Conservation (phyloP, 2,329 filamentous ascomycete genomes). For the Pseudogymnoascus sp. region DNA sequence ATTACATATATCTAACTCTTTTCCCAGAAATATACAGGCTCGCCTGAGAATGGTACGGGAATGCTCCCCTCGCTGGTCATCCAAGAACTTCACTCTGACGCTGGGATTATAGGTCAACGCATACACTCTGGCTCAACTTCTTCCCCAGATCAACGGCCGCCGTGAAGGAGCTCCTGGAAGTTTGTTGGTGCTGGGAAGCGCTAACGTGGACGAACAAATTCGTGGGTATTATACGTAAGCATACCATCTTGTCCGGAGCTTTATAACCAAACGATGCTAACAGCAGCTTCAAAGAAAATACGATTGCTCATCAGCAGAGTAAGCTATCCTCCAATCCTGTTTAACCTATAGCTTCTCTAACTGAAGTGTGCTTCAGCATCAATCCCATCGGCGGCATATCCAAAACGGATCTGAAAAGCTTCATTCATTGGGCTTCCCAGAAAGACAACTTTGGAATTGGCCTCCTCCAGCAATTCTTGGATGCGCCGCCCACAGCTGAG, state of each 20-base stretch:
- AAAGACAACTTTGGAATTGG: conserved; percentile 50
- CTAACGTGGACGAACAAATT: conserved; percentile 56
- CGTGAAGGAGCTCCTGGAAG: conserved; percentile 35
- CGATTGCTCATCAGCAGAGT: conserved; percentile 41
- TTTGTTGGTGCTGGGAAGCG: conserved; percentile 60
- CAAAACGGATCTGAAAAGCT: conserved; percentile 52
- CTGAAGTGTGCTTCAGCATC: conserved; percentile 25
- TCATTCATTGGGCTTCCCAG: conserved; percentile 58
- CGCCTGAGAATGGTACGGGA: conserved; percentile 54
- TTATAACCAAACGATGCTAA: not conserved
- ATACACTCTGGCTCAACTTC: conserved; percentile 57
- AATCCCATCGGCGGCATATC: conserved; percentile 56
- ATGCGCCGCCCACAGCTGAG: conserved; percentile 56
- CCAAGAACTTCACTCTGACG: not conserved
- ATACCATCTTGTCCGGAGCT: not conserved
- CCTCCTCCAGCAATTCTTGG: conserved; percentile 59
- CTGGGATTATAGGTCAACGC: conserved; percentile 31
- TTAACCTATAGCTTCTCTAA: not conserved
- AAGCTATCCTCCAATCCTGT: not conserved
- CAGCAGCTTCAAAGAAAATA: conserved; percentile 56
- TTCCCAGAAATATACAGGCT: conserved; percentile 47
- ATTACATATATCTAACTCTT: not conserved
- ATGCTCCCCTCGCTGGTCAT: not conserved
- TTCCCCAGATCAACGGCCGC: conserved; percentile 52
- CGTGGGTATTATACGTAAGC: conserved; percentile 37